These are phyloP conservation scores for Pochonia chlamydosporia DNA, from an alignment of 2,329 filamentous ascomycete genomes.

Conservation along the genomic window DNA sequence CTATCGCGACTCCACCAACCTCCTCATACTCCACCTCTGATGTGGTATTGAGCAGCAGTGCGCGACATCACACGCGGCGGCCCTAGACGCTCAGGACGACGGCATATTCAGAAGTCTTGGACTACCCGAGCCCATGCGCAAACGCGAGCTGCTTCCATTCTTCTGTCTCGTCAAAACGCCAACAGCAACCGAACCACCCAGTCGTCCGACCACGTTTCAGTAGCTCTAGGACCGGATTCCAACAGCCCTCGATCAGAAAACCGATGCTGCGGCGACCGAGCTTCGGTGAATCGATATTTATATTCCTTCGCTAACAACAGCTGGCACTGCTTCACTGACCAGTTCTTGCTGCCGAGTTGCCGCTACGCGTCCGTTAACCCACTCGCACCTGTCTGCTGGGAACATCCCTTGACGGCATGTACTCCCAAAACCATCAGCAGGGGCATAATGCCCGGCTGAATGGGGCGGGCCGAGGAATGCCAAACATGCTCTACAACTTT, in stretches of 20 bases:
- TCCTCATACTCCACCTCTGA: slow-evolving; percentile 14
- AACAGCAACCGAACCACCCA: slow-evolving; percentile 19
- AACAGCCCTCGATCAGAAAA: slow-evolving; percentile 9
- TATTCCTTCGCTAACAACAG: slow-evolving; percentile 4
- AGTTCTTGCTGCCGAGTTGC: slow-evolving; percentile 20
- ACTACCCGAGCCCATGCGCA: slow-evolving; percentile 29
- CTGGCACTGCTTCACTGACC: slow-evolving; percentile 15
- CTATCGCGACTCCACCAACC: slow-evolving; percentile 7
- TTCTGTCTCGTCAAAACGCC: slow-evolving; percentile 26
- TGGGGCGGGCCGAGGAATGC: slow-evolving; percentile 48
- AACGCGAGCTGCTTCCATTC: slow-evolving; percentile 29
- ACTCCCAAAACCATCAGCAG: slow-evolving; percentile 65
- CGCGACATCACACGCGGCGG: slow-evolving; percentile 7
- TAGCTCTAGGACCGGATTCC: slow-evolving; percentile 1
- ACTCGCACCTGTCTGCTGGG: slow-evolving; percentile 11
- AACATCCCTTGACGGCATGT: slow-evolving; percentile 51
- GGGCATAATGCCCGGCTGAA: slow-evolving; percentile 73
- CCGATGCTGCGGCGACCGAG: slow-evolving; percentile 18
- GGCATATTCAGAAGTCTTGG: slow-evolving; percentile 15
- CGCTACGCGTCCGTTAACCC: slow-evolving; percentile 17
- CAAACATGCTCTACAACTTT: slow-evolving; percentile 64
- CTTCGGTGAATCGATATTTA: slow-evolving; percentile 10
- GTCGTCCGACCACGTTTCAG: slow-evolving; percentile 9
- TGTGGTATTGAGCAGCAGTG: slow-evolving; percentile 22
- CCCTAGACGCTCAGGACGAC: slow-evolving; percentile 10